Conservation (phyloP, 208 protist genomes). For the Wallacemonas sp. region DNA sequence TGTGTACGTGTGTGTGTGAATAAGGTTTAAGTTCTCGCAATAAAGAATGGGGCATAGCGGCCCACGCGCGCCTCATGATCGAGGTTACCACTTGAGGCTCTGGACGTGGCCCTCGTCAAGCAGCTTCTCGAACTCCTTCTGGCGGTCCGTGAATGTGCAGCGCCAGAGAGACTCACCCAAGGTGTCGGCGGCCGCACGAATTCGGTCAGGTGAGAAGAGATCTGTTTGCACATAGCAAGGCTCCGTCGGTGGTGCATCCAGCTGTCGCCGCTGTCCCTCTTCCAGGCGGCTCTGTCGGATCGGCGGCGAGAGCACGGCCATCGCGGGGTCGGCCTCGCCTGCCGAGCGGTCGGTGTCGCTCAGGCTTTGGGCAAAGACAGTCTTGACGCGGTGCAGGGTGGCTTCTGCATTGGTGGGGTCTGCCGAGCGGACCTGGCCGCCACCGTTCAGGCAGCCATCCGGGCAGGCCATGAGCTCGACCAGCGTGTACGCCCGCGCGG, state of each 20-base stretch:
- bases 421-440: constrained; percentile 84
- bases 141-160: constrained; percentile 71
- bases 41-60: no score
- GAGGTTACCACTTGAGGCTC: constrained; percentile 66
- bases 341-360: no score
- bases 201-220: constrained; percentile 29
- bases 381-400: constrained; percentile 12
- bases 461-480: constrained; percentile 99
- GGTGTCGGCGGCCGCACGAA: constrained; percentile 14
- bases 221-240: no score
- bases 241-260: no score
- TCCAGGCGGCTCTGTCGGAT: background rate
- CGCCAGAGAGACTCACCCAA: constrained; percentile 33
- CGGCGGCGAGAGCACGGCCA: background rate
- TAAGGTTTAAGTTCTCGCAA: background rate
- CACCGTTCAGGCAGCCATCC: constrained; percentile 96
- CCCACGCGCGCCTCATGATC: no score
- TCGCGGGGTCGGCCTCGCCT: background rate
- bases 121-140: constrained; percentile 73
- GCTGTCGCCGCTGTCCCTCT: background rate
- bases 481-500: constrained; percentile 78
- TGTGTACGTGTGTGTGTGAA: constrained; percentile 1
- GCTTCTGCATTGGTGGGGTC: background rate
- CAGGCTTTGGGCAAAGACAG: background rate
- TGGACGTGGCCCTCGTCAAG: constrained; percentile 56